Evolutionary conservation across 192 early-diverging fungal species (phyloP).

Genomic region (Coemansia guatemalensis): DNA sequence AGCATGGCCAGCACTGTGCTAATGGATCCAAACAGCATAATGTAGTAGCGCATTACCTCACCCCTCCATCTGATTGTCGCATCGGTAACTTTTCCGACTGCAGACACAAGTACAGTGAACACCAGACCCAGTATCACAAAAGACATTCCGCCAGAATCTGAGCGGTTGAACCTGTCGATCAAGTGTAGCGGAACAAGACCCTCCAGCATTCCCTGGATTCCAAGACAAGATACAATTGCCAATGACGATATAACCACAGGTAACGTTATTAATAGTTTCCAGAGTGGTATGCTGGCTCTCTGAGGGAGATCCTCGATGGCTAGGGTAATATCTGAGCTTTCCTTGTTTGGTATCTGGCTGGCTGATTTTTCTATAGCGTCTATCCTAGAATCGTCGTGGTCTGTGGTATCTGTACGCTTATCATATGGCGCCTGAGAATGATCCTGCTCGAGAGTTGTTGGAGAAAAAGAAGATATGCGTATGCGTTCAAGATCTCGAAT

Average conservation of each 20-base stretch:
- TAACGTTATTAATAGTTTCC: slow-evolving; percentile 13
- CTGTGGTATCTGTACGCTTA: not conserved
- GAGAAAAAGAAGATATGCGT: not conserved
- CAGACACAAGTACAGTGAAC: slow-evolving; percentile 19
- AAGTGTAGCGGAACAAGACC: slow-evolving; percentile 29
- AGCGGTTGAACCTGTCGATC: slow-evolving; percentile 14
- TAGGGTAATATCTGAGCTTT: not conserved
- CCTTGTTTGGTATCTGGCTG: not conserved
- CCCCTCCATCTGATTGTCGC: slow-evolving; percentile 18
- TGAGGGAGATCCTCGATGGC: not conserved
- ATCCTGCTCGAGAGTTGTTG: not conserved
- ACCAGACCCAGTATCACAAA: slow-evolving; percentile 36
- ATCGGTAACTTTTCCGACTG: slow-evolving; percentile 22
- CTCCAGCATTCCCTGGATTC: slow-evolving; percentile 38
- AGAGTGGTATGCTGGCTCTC: slow-evolving; percentile 10
- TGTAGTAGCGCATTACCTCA: slow-evolving; percentile 24
- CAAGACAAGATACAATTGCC: slow-evolving; percentile 17
- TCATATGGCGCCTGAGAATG: not conserved
- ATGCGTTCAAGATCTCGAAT: not conserved
- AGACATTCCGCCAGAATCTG: slow-evolving; percentile 15
- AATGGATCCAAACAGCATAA: slow-evolving; percentile 26
- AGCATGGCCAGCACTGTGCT: slow-evolving; percentile 6
- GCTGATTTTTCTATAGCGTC: not conserved
- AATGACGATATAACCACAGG: slow-evolving; percentile 27
- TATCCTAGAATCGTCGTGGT: not conserved